Conservation (phyloP, 1,284 basidiomycete genomes). For the Ganoderma leucocontextum region DNA sequence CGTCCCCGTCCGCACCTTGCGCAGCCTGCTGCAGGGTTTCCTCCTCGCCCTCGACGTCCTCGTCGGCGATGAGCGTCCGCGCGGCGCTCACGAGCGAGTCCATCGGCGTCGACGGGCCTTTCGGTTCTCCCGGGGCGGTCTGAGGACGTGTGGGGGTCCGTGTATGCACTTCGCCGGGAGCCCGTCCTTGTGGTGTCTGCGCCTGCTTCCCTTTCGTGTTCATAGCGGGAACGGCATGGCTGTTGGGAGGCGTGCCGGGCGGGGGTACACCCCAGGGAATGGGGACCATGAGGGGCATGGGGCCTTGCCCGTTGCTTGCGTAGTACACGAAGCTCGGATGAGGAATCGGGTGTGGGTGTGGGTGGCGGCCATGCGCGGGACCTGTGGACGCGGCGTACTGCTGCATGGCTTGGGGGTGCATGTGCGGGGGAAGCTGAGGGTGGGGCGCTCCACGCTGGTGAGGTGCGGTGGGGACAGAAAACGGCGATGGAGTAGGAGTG, state of each 20-base stretch:
- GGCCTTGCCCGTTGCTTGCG: slow-evolving; percentile 18
- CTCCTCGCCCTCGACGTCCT: slow-evolving; percentile 35
- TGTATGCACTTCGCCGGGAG: background rate
- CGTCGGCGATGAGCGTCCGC: slow-evolving; percentile 58
- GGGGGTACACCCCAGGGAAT: slow-evolving; percentile 27
- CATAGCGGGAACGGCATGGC: slow-evolving; percentile 3
- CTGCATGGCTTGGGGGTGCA: slow-evolving; percentile 10
- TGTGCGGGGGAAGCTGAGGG: background rate
- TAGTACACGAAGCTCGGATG: slow-evolving; percentile 31
- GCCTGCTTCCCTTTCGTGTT: slow-evolving; percentile 8
- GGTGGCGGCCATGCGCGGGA: slow-evolving; percentile 12
- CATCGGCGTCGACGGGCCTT: slow-evolving; percentile 46
- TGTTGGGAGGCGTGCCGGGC: slow-evolving; percentile 6
- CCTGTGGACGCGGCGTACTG: slow-evolving; percentile 3
- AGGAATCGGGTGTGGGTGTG: slow-evolving; percentile 22
- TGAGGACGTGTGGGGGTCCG: background rate
- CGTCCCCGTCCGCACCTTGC: slow-evolving; percentile 16
- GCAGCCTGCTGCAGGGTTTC: background rate
- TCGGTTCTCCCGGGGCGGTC: slow-evolving; percentile 17
- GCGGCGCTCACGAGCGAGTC: slow-evolving; percentile 70
- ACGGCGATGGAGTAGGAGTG: slow-evolving; percentile 11
- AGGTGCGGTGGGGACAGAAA: slow-evolving; percentile 5
- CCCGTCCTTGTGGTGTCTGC: slow-evolving; percentile 1
- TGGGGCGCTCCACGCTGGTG: slow-evolving; percentile 9
- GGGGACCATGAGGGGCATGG: slow-evolving; percentile 29